Evolutionary conservation across 2,329 filamentous ascomycete species (phyloP).

Genomic region (Talaromyces sp.): DNA sequence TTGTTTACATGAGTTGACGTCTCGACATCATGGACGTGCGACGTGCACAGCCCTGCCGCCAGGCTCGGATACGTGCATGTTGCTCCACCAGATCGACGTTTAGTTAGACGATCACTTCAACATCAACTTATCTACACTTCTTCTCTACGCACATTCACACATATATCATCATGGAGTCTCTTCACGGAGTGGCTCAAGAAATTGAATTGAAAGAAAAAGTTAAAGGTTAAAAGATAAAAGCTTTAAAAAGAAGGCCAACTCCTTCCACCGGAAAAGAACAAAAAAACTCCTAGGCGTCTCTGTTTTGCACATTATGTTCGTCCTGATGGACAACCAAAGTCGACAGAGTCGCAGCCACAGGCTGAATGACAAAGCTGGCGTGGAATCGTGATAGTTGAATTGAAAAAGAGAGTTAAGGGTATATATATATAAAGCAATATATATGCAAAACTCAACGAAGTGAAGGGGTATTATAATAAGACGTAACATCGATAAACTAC

Average conservation of each 20-base stretch:
- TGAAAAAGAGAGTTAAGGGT: conserved; percentile 12
- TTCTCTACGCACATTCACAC: not conserved
- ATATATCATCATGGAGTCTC: not conserved
- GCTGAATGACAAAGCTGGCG: conserved; percentile 20
- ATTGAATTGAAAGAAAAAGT: not conserved
- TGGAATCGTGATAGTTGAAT: conserved; percentile 28
- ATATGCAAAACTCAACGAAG: not conserved
- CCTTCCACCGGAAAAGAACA: conserved; percentile 1
- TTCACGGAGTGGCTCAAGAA: conserved; percentile 8
- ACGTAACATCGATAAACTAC: conserved; percentile 12
- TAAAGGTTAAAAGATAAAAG: not conserved
- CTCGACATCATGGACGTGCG: too few relatives aligned
- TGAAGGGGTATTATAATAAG: conserved; percentile 12
- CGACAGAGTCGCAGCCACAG: conserved; percentile 11
- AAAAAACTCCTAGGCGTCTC: conserved; percentile 10
- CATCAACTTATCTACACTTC: not conserved
- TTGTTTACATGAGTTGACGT: too few relatives aligned
- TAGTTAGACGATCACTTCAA: not conserved
- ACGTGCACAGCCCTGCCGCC: conserved; percentile 3
- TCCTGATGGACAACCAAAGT: not conserved
- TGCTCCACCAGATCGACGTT: not conserved
- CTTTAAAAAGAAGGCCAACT: conserved; percentile 10
- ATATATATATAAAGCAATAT: conserved; percentile 9
- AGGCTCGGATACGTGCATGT: not conserved
- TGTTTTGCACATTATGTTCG: conserved; percentile 6